phyloP scores from a whole-genome alignment of 2,329 filamentous ascomycete species.

The Fusarium torreyae region DNA sequence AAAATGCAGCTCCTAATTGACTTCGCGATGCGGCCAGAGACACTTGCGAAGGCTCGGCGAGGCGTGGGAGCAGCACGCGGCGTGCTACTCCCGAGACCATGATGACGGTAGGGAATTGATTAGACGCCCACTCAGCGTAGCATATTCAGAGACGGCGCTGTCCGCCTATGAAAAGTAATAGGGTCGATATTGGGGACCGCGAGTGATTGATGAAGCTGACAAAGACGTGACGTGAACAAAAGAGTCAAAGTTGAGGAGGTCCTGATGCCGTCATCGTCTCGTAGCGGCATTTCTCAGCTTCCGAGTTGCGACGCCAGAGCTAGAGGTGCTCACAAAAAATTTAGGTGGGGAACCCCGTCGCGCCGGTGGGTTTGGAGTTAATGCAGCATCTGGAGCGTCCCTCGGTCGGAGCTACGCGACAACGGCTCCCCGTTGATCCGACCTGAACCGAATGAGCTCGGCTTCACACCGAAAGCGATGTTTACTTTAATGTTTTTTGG shows the following conservation, averaged over 20 bases:
- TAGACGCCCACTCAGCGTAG: constrained; percentile 45
- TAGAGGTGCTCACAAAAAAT: constrained; percentile 39
- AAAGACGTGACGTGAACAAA: constrained; percentile 30
- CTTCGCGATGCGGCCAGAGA: constrained; percentile 43
- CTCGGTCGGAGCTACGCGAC: constrained; percentile 45
- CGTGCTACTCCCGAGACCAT: constrained; percentile 67
- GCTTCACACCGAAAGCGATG: constrained; percentile 25
- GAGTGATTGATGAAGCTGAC: constrained; percentile 25
- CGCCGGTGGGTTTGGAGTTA: constrained; percentile 23
- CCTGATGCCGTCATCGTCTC: constrained; percentile 54
- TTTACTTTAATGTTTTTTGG: constrained; percentile 1
- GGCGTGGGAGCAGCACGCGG: constrained; percentile 65
- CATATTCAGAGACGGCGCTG: constrained; percentile 51
- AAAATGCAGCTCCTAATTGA: constrained; percentile 41
- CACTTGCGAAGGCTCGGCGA: constrained; percentile 55
- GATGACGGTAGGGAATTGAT: constrained; percentile 52
- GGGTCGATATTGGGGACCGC: constrained; percentile 13
- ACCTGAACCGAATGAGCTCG: constrained; percentile 33
- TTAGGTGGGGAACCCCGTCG: constrained; percentile 44
- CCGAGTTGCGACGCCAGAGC: constrained; percentile 45
- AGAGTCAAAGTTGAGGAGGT: constrained; percentile 43
- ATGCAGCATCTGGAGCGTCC: constrained; percentile 2
- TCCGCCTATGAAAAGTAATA: constrained; percentile 23
- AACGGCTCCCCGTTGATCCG: constrained; percentile 38
- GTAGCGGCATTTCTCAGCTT: constrained; percentile 54